These are phyloP conservation scores for Magnusiomyces magnusii DNA, from an alignment of 1,139 yeast species.

Conservation along the genomic window DNA sequence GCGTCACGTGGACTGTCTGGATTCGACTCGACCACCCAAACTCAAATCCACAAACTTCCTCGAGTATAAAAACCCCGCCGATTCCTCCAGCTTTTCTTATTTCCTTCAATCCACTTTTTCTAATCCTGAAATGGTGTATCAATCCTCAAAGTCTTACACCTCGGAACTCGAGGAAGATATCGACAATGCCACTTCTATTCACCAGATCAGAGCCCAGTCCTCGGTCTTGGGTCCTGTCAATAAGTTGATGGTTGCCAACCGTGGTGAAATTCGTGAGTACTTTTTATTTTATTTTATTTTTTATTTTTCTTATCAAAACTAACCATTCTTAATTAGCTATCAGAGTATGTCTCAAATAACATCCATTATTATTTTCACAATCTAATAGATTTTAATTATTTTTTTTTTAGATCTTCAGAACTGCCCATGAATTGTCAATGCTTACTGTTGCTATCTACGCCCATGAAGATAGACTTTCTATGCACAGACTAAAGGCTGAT, in stretches of 20 bases:
- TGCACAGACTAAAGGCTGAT: conserved; percentile 60
- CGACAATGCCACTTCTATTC: conserved; percentile 15
- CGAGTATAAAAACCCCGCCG: not conserved
- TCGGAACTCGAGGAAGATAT: conserved; percentile 13
- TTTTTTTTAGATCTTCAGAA: conserved; percentile 60
- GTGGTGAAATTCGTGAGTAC: conserved; percentile 73
- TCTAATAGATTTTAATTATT: not conserved
- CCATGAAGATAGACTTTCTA: conserved; percentile 89
- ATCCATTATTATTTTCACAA: not conserved
- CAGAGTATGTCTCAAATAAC: conserved; percentile 21
- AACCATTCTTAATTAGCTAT: conserved; percentile 3
- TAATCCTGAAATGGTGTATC: not conserved
- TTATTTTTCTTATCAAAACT: not conserved
- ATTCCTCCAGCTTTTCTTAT: not conserved
- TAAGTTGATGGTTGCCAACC: conserved; percentile 65
- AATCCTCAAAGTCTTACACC: conserved; percentile 1
- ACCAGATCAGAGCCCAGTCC: conserved; percentile 34
- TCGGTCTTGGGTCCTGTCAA: conserved; percentile 36
- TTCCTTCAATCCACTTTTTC: not conserved
- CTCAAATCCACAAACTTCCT: not conserved
- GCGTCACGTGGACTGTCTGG: not conserved
- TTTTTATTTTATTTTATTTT: not conserved
- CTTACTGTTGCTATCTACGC: conserved; percentile 97
- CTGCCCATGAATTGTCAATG: conserved; percentile 97
- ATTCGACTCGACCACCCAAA: too few relatives aligned